These are phyloP conservation scores for Angophora floribunda DNA, from an alignment of 345 rosid species.

Conservation along the genomic window DNA sequence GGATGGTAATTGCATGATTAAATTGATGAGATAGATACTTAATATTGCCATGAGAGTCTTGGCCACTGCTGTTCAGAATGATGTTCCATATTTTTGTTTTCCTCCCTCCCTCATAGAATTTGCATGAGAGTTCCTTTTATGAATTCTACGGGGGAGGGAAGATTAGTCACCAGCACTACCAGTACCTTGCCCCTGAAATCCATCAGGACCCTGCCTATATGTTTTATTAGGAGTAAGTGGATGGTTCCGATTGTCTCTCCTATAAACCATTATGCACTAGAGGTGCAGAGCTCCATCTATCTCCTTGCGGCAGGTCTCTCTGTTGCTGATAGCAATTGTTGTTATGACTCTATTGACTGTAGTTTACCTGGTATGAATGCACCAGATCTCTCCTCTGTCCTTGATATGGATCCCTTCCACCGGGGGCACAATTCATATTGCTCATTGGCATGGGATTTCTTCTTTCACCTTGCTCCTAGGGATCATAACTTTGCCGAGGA, in stretches of 20 bases:
- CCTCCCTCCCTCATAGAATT: too few species aligned
- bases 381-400: too few species aligned
- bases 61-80: background rate
- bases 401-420: too few species aligned
- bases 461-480: conserved; percentile 25
- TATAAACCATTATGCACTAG: conserved; percentile 2
- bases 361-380: conserved; percentile 12
- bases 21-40: background rate
- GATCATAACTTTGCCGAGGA: conserved; percentile 9
- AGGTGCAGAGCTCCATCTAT: background rate
- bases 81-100: background rate
- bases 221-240: conserved; percentile 17
- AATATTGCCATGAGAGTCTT: background rate
- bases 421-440: background rate
- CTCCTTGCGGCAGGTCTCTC: conserved; percentile 29
- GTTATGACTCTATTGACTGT: conserved; percentile 28
- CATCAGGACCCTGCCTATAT: background rate
- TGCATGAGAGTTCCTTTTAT: too few species aligned
- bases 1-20: background rate
- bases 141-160: too few species aligned
- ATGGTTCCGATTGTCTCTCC: conserved; percentile 1
- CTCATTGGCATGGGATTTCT: conserved; percentile 17
- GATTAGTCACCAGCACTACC: background rate
- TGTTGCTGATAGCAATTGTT: conserved; percentile 18
- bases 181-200: background rate